Conservation (phyloP, 768 basidiomycete genomes). For the Tubosaeta brunneosetosa region DNA sequence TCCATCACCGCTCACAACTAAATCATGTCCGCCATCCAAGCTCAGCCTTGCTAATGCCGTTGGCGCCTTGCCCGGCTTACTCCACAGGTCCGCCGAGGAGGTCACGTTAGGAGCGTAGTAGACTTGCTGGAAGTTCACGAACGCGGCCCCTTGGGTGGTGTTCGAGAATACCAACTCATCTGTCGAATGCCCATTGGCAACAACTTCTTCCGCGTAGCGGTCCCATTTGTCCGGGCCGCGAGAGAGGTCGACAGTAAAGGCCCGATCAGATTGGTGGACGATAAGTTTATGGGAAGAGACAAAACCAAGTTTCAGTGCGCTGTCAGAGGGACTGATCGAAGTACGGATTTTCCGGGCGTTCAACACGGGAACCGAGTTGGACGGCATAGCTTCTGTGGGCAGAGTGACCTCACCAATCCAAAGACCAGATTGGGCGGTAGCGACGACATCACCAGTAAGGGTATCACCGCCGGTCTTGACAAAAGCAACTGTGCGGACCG, state of each 20-base stretch:
- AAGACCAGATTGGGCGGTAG: conserved; percentile 58
- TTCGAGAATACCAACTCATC: conserved; percentile 49
- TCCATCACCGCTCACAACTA: conserved; percentile 61
- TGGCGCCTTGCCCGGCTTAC: conserved; percentile 65
- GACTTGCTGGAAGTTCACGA: conserved; percentile 67
- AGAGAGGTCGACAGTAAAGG: conserved; percentile 48
- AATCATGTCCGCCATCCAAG: conserved; percentile 69
- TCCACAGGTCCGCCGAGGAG: conserved; percentile 52
- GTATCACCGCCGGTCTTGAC: conserved; percentile 56
- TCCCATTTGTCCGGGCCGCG: conserved; percentile 43
- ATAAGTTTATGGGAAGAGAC: conserved; percentile 52
- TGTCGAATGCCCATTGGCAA: conserved; percentile 56
- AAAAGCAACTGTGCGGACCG: conserved; percentile 51
- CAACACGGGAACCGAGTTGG: conserved; percentile 34
- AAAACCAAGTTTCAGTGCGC: conserved; percentile 51
- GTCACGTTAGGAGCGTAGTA: conserved; percentile 49
- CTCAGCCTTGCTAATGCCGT: conserved; percentile 58
- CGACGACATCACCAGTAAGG: conserved; percentile 60
- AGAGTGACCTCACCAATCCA: conserved; percentile 60
- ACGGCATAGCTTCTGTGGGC: conserved; percentile 30
- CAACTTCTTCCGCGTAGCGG: conserved; percentile 41
- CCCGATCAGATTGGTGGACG: conserved; percentile 51
- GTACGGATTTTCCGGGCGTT: conserved; percentile 50
- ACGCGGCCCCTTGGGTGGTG: conserved; percentile 44
- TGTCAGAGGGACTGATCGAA: conserved; percentile 40